These are phyloP conservation scores for Tolypocladium cylindrosporum DNA, from an alignment of 2,329 filamentous ascomycete species.

Conservation along the genomic window DNA sequence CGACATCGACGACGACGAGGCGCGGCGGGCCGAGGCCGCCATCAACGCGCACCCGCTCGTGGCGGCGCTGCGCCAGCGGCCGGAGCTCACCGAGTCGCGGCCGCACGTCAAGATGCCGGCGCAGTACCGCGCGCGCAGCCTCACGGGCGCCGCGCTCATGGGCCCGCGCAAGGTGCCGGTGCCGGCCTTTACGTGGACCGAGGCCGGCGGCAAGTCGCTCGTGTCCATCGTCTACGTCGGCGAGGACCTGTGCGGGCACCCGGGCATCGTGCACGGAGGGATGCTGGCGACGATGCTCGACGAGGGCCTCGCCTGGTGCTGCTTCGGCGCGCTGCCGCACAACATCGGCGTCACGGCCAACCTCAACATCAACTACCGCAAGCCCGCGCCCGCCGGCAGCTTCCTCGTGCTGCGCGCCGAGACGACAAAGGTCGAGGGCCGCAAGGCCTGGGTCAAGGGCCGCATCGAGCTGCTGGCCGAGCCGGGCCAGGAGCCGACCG, in stretches of 20 bases:
- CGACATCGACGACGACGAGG: conserved; percentile 34
- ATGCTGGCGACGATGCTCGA: conserved; percentile 87
- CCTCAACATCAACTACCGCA: conserved; percentile 72
- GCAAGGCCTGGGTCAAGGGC: conserved; percentile 91
- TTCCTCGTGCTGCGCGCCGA: conserved; percentile 71
- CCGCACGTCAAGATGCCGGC: conserved; percentile 81
- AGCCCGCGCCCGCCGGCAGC: conserved; percentile 63
- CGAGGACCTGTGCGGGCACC: conserved; percentile 74
- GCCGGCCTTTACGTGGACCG: conserved; percentile 69
- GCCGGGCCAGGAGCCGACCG: conserved; percentile 48
- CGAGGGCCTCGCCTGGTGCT: conserved; percentile 79
- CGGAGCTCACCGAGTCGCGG: conserved; percentile 63
- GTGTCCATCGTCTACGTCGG: conserved; percentile 72
- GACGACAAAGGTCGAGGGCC: conserved; percentile 77
- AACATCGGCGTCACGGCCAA: conserved; percentile 81
- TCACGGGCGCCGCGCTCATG: conserved; percentile 72
- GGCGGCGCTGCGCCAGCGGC: conserved; percentile 53
- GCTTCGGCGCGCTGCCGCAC: conserved; percentile 79
- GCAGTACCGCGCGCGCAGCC: conserved; percentile 57
- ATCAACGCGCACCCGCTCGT: conserved; percentile 71
- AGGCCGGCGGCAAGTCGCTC: conserved; percentile 57
- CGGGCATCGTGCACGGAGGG: conserved; percentile 83
- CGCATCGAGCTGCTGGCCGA: conserved; percentile 67
- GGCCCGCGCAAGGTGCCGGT: conserved; percentile 70
- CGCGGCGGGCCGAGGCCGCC: conserved; percentile 55